These are phyloP conservation scores for Spergularia azorica DNA, from an alignment of 179 eudicot genomes.

Conservation along the genomic window DNA sequence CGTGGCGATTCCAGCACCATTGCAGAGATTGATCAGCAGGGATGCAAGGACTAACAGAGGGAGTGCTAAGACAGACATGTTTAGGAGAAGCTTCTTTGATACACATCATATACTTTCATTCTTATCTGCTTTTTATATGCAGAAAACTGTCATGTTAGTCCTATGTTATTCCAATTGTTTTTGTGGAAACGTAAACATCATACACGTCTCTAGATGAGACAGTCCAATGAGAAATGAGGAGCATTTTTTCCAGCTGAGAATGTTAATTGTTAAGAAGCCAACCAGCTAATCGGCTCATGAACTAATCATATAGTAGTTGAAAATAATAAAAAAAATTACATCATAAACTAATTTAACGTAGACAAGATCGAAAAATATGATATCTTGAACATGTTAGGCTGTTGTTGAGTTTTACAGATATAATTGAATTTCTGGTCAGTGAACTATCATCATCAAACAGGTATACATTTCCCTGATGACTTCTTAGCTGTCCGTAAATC, in stretches of 20 bases:
- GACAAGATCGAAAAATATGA: neutral
- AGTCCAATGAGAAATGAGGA: neutral
- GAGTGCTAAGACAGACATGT: conserved; percentile 23
- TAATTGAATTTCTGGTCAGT: neutral
- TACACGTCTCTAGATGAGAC: neutral
- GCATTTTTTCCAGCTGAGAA: too few relatives aligned
- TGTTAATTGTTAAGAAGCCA: too few relatives aligned
- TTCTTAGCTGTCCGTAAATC: neutral
- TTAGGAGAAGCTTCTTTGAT: conserved; percentile 9
- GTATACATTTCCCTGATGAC: neutral
- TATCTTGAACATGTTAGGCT: neutral
- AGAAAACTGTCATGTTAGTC: neutral
- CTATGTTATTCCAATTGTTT: neutral
- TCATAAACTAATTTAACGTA: neutral
- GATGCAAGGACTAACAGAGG: conserved; percentile 16
- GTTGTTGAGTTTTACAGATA: neutral
- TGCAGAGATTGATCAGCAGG: conserved; percentile 20
- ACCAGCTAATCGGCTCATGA: too few relatives aligned
- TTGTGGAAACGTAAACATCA: conserved; percentile 11
- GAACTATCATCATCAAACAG: conserved; percentile 11
- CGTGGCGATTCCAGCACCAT: conserved; percentile 41
- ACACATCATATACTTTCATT: neutral
- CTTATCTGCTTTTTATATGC: conserved; percentile 20
- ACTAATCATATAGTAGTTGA: too few relatives aligned
- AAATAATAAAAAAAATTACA: neutral